phyloP scores from a whole-genome alignment of 805 yeast genomes.

The Candida taoyuanica region DNA sequence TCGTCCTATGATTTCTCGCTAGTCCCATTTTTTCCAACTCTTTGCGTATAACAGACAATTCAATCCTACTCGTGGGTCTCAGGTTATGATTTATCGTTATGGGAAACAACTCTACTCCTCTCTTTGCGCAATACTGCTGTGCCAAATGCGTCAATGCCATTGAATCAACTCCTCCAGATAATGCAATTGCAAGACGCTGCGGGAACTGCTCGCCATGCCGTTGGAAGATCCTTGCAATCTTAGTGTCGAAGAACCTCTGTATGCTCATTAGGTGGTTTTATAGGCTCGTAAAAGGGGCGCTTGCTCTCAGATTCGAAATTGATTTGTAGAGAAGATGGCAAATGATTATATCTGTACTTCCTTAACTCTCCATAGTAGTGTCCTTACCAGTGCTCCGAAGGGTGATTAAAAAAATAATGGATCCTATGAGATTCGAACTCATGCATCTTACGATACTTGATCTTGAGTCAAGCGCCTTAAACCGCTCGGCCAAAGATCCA shows the following conservation, averaged over 20 bases:
- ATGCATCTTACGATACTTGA: constrained; percentile 23
- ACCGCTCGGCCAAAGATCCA: constrained; percentile 25
- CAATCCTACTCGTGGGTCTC: constrained; percentile 32
- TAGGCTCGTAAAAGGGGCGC: no score
- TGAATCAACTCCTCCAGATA: constrained; percentile 83
- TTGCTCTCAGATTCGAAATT: no score
- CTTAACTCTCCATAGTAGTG: no score
- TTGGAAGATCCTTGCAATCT: constrained; percentile 7
- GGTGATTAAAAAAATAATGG: constrained; percentile 14
- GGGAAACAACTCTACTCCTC: constrained; percentile 40
- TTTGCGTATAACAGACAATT: constrained; percentile 23
- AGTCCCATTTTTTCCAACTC: constrained; percentile 17
- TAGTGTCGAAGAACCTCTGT: constrained; percentile 2
- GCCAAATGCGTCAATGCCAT: constrained; percentile 59
- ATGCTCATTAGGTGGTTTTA: no score
- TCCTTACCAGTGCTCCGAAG: constrained; percentile 1
- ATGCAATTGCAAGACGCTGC: constrained; percentile 44
- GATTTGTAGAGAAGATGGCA: no score
- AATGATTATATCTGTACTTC: no score
- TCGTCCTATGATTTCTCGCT: constrained; percentile 26
- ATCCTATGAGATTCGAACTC: constrained; percentile 23
- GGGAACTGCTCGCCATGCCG: constrained; percentile 22
- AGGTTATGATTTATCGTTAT: constrained; percentile 64
- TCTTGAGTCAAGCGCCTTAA: constrained; percentile 24
- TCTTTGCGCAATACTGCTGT: constrained; percentile 29